Base-by-base conservation (phyloP, 129 eudicot species). In the Helichrysum umbraculigerum region DNA sequence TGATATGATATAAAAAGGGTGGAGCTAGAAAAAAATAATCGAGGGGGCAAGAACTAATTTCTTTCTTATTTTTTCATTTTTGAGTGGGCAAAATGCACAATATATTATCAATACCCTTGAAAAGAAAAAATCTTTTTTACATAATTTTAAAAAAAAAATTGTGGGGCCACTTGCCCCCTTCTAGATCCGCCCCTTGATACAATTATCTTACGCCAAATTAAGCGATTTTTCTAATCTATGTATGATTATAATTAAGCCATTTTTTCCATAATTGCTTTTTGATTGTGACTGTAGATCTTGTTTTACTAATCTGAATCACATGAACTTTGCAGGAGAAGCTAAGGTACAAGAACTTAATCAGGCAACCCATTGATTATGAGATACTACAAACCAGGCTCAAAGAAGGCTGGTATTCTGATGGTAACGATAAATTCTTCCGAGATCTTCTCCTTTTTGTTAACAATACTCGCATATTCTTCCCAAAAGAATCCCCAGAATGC, bases 281-380 rank as follows among this genome's bases (percentile, higher is more conserved):
- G 32, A 59, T 21, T 59, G 64, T 59, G 64, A 19, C 14, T 14
- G 2, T 21, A 21, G 65, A 59, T 21, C 29, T 21, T 59, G 16
- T 59, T 68, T 39, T 66, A 10, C 19, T 10, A 41, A 41, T 41
- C 47, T 41, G 14, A 41, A 10, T 9, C 60, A 17, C 22, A 54
- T 54, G 19, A 54, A 54, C 60, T 71, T 57, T 82, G 81, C 84
- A 91, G 97, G 96, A 91, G 71, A 83, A 76, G 32, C 54, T 74
- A 9, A 85, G 83, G 56, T 91, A 89, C 70, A 86, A 79, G 78
- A 91, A 82, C 79, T 41, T 85, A 66, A 82, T 91, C 11, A 85
- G 81, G 75, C 92, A 83, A 75, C 96, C 87, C 75, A 66, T 91
- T 47, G 96, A 89, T 71, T 81, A 85, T 19, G 86, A 85, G 52